Conservation (phyloP, 1,284 basidiomycete genomes). For the Leucocoprinus gongylophorus region DNA sequence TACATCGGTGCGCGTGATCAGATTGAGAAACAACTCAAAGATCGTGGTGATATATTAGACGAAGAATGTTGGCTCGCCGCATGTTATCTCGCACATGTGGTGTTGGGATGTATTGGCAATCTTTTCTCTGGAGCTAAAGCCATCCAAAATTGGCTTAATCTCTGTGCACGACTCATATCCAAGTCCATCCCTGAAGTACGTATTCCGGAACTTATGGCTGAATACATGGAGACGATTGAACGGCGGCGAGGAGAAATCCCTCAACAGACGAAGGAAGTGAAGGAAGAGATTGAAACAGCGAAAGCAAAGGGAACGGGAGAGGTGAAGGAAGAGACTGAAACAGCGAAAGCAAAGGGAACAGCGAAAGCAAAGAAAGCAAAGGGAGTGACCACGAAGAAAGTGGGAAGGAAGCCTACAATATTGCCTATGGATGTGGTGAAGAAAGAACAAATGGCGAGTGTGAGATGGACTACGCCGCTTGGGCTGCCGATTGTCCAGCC, state of each 20-base stretch:
- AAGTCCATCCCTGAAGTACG: slow-evolving; percentile 82
- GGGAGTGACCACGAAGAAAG: background rate
- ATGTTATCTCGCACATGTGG: slow-evolving; percentile 76
- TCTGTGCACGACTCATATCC: slow-evolving; percentile 79
- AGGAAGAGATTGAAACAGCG: background rate
- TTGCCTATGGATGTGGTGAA: slow-evolving; percentile 34
- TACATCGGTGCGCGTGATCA: slow-evolving; percentile 94
- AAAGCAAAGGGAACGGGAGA: background rate
- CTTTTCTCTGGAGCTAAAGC: slow-evolving; percentile 87
- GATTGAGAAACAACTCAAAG: slow-evolving; percentile 85
- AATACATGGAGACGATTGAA: slow-evolving; percentile 16
- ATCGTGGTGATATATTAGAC: slow-evolving; percentile 65
- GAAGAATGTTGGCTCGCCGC: slow-evolving; percentile 75
- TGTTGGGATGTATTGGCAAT: slow-evolving; percentile 83
- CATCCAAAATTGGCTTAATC: slow-evolving; percentile 90
- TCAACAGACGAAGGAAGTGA: background rate
- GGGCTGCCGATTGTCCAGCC: slow-evolving; percentile 96
- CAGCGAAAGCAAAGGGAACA: background rate
- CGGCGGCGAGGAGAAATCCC: background rate
- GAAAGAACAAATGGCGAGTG: slow-evolving; percentile 92
- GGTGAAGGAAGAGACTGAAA: background rate
- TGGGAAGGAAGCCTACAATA: background rate
- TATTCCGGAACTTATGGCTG: slow-evolving; percentile 44
- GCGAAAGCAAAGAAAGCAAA: background rate
- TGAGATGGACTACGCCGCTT: slow-evolving; percentile 95